Percentiles rank a stretch among this genome's conserved stretches.
These are phyloP conservation scores for Kappamyces sp. DNA, from an alignment of 192 early-diverging fungal species.

Conservation along the genomic window DNA sequence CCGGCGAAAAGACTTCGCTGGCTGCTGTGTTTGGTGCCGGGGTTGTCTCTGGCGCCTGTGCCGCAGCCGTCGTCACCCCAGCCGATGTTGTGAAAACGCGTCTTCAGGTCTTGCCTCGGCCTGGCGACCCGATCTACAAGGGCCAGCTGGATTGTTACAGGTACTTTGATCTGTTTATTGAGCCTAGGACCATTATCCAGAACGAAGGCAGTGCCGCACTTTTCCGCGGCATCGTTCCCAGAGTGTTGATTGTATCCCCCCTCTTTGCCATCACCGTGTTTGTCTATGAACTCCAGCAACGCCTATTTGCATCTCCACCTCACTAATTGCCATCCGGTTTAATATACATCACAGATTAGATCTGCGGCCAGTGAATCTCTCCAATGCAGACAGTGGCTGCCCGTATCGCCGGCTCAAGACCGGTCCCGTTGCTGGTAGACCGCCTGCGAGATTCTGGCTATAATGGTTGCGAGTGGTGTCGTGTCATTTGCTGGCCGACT, in stretches of 20 bases:
- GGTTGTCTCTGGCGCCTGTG: slow-evolving; percentile 34
- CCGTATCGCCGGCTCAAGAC: too few relatives aligned
- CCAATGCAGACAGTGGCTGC: too few relatives aligned
- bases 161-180: slow-evolving; percentile 3
- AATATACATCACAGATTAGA: too few relatives aligned
- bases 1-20: slow-evolving; percentile 34
- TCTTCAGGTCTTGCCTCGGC: slow-evolving; percentile 39
- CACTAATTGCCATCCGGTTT: not conserved
- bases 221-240: slow-evolving; percentile 56
- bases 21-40: slow-evolving; percentile 52
- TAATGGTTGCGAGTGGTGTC: too few relatives aligned
- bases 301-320: slow-evolving; percentile 21
- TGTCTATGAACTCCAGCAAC: slow-evolving; percentile 66
- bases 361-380: too few relatives aligned
- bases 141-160: slow-evolving; percentile 43
- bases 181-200: slow-evolving; percentile 28
- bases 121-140: slow-evolving; percentile 28
- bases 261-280: slow-evolving; percentile 38
- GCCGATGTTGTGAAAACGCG: slow-evolving; percentile 46
- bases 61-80: slow-evolving; percentile 40
- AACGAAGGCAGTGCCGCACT: slow-evolving; percentile 41
- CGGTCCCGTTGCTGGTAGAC: too few relatives aligned
- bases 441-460: too few relatives aligned
- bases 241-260: slow-evolving; percentile 44
- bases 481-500: too few relatives aligned